Evolutionary conservation across 2,329 filamentous ascomycete genomes (phyloP).

Genomic region (Cercospora nicotianae): DNA sequence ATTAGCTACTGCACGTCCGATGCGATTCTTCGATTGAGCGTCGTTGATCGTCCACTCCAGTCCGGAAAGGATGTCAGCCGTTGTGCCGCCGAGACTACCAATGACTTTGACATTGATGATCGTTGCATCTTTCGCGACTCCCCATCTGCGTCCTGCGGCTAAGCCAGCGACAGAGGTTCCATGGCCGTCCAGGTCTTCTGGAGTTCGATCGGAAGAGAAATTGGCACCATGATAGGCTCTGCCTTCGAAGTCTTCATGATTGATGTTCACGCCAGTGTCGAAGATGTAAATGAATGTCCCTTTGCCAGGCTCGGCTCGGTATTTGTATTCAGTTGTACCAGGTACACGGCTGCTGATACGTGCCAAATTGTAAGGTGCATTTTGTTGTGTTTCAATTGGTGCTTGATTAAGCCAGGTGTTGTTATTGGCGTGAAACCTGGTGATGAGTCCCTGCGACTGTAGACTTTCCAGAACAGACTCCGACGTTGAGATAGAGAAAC

Average conservation of each 20-base stretch:
- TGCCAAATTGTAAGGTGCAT: constrained; percentile 30
- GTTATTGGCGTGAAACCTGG: constrained; percentile 41
- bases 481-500: constrained; percentile 39
- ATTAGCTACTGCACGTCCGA: neutral
- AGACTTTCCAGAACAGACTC: constrained; percentile 36
- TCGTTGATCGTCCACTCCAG: neutral
- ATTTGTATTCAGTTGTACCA: neutral
- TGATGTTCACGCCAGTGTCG: neutral
- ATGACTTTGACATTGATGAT: neutral
- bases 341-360: neutral
- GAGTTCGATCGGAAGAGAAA: neutral
- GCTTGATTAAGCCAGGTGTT: constrained; percentile 39
- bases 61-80: neutral
- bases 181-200: neutral
- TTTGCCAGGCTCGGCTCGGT: neutral
- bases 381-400: constrained; percentile 42
- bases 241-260: neutral
- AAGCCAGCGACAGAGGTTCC: neutral
- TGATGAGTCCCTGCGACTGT: constrained; percentile 31
- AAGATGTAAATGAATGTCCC: neutral
- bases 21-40: neutral
- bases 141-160: neutral
- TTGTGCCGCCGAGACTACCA: neutral
- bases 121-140: neutral
- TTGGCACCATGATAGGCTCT: neutral